phyloP scores from a whole-genome alignment of 1,139 yeast genomes.

The Arxiozyma heterogenica region DNA sequence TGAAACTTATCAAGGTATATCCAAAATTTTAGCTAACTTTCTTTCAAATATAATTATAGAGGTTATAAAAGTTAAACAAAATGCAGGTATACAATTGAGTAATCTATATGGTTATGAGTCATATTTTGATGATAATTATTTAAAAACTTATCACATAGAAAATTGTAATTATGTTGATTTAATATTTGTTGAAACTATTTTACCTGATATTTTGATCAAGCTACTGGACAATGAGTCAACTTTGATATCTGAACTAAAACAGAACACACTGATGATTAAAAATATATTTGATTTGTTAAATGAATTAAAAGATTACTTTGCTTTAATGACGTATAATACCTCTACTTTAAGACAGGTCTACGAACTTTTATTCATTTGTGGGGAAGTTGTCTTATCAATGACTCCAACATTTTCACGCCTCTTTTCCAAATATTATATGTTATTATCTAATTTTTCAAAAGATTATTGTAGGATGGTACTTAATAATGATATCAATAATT shows the following conservation, averaged over 20 bases:
- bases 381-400: background rate
- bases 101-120: background rate
- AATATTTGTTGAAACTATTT: background rate
- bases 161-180: slow-evolving; percentile 1
- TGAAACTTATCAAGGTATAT: background rate
- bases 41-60: background rate
- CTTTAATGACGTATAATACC: background rate
- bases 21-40: background rate
- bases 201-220: background rate
- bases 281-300: slow-evolving; percentile 1
- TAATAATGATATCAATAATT: background rate
- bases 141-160: background rate
- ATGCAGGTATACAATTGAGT: background rate
- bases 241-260: background rate
- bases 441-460: background rate
- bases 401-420: background rate
- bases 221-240: background rate
- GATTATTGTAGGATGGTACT: background rate
- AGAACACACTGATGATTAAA: background rate
- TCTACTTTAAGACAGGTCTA: background rate
- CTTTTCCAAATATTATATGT: background rate
- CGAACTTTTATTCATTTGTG: slow-evolving; percentile 2
- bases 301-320: background rate
- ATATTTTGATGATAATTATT: background rate
- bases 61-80: background rate